Base-by-base conservation (phyloP, 2,329 filamentous ascomycete species). In the Diplodia corticola region DNA sequence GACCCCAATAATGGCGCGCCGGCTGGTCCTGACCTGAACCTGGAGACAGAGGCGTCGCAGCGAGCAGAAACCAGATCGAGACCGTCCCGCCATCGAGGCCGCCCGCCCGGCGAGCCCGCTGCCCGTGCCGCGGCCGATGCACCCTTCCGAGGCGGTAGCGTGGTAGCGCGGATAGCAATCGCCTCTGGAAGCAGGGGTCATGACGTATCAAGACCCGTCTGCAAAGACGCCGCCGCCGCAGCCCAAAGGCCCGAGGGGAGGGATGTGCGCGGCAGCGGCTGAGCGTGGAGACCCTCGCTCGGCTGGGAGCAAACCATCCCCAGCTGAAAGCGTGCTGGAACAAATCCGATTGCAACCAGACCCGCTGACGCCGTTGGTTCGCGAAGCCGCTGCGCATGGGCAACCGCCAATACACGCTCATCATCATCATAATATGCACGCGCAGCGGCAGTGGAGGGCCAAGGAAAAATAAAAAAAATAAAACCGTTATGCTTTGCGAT, bases 141-240 rank as follows among this genome's bases (percentile, higher is more conserved):
- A 61, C 40, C 40, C 57, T 30, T 61, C 57, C 57, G 57, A 61
- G 5, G 44, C 57, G 57, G 57, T 61, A 61, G 57, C 57, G 44
- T 44, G 57, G 57, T 61, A 61, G 57, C 57, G 57, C 57, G 57
- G 57, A 61, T 61, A 61, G 57, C 57, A 61, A 61, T 61, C 57
- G 57, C 57, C 24, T 49, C 57, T 49, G 40, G 40, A 48, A 61
- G 35, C 57, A 61, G 44, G 40, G 57, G 40, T 61, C 55, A 61
- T 61, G 57, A 61, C 57, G 57, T 61, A 49, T 28, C 26, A 28
- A n/a, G 9, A 26, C 35, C 37, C 40, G 50, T 30, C 55, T 46
- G 24, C 37, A 28, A 37, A 37, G 37, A 26, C 55, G 55, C 37
- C 37, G 37, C 55, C 55, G 54, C 54, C 54, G 35, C 54, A 40